Base-by-base conservation (phyloP, 2,329 filamentous ascomycete species). In the Microsporum audouinii region DNA sequence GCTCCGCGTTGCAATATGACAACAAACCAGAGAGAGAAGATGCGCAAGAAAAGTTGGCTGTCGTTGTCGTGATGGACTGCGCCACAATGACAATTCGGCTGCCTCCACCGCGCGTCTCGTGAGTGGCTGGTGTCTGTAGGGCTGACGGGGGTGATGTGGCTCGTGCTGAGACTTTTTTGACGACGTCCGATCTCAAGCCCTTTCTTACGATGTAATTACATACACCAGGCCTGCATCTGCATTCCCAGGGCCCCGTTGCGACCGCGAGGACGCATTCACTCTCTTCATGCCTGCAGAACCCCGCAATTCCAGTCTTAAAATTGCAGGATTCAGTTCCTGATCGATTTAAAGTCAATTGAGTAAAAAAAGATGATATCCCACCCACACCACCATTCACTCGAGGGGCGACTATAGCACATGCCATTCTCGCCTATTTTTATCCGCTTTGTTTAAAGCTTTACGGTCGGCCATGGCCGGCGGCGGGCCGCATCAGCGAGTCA, bases 101-200 rank as follows among this genome's bases (percentile, higher is more conserved):
- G 31, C 2, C 14, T 33, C 51, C 51, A 36, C 14, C 1, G 2
- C 23, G 12, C 43, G 14, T 55, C 51, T n/a, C 51, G 31, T 38
- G 51, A 23, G 51, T 55, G 51, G 51, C 51, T 55, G 33, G 51
- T 55, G 29, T 7, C 23, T 10, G 51, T 55, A 55, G 51, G 51
- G 51, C 51, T 55, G 51, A 55, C 51, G 14, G 31, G 51, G 51
- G 12, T n/a, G 14, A 5, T 8, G 51, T 55, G 51, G 51, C 51
- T 55, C 51, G 51, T 55, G 51, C 51, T 17, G 51, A 55, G 33
- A 36, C 51, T 55, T 34, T 55, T 55, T 31, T 23, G 33, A 55
- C 17, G 17, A 23, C 51, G 51, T 31, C 51, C 49, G 49, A 53
- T 33, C 51, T 55, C 14, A 17, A 51, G 12, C 17, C 27, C 17